Evolutionary conservation across 148 eudicot species (phyloP).

Genomic region (Hydrangea macrophylla): DNA sequence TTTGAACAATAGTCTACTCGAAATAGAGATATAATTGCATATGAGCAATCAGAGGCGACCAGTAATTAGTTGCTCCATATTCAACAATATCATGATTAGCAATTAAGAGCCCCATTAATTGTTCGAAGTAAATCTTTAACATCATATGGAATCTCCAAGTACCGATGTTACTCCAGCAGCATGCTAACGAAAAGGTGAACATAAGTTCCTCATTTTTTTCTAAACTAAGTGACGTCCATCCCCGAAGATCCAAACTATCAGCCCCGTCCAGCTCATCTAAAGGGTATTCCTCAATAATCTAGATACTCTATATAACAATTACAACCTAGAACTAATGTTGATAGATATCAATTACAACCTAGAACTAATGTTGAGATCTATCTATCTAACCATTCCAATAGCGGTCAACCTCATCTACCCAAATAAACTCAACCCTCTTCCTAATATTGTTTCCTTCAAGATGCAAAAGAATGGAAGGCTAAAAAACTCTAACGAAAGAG

Average conservation of each 20-base stretch:
- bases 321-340: too few relatives aligned
- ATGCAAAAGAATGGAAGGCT: background rate
- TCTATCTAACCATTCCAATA: background rate
- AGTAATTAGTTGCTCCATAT: background rate
- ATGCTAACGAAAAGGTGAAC: background rate
- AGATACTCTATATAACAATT: background rate
- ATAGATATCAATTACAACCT: too few relatives aligned
- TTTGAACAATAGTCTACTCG: background rate
- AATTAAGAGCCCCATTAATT: background rate
- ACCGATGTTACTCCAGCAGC: background rate
- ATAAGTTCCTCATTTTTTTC: background rate
- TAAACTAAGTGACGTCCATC: background rate
- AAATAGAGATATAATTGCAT: background rate
- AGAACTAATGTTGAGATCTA: too few relatives aligned
- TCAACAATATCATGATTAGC: background rate
- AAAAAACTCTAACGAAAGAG: background rate
- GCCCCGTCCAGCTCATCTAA: background rate
- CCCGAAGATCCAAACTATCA: background rate
- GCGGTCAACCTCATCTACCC: background rate
- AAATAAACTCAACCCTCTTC: background rate
- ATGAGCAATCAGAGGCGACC: background rate
- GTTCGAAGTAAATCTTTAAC: conserved; percentile 1
- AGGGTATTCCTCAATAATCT: background rate
- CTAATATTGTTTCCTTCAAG: background rate
- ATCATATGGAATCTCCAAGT: background rate